Percentiles rank a stretch among this genome's conserved stretches.
These are phyloP conservation scores for Pythium periplocum DNA, from an alignment of 352 stramenopile genomes.

Conservation along the genomic window DNA sequence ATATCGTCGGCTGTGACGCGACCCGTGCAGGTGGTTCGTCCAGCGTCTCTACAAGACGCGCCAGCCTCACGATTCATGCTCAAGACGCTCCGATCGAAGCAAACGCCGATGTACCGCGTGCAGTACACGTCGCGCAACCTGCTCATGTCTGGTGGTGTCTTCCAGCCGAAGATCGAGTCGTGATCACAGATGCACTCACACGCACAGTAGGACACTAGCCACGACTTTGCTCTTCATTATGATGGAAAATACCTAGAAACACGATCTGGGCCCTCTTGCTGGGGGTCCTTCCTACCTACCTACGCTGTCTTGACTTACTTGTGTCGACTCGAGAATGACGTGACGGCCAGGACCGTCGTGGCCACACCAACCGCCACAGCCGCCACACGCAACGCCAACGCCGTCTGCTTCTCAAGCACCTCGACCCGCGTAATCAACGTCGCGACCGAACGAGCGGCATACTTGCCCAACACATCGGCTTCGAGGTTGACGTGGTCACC, in stretches of 20 bases:
- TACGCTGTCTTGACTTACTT: conserved; percentile 5
- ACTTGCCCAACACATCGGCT: conserved; percentile 91
- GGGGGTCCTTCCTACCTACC: no score
- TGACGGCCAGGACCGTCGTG: conserved; percentile 19
- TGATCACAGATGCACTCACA: background rate
- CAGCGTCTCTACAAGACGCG: conserved; percentile 43
- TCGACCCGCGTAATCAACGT: conserved; percentile 55
- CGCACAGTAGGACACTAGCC: no score
- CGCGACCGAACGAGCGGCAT: conserved; percentile 75
- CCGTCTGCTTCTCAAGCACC: conserved; percentile 44
- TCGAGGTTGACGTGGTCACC: conserved; percentile 90
- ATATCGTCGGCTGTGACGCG: conserved; percentile 33
- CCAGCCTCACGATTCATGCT: conserved; percentile 70
- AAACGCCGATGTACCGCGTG: conserved; percentile 78
- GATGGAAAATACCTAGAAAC: conserved; percentile 18
- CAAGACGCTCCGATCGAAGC: conserved; percentile 81
- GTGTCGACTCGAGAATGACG: conserved; percentile 18
- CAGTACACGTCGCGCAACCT: conserved; percentile 82
- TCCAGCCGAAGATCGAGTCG: conserved; percentile 50
- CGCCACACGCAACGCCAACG: conserved; percentile 30
- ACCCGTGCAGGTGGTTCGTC: conserved; percentile 51
- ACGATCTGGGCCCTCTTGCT: background rate
- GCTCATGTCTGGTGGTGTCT: conserved; percentile 67
- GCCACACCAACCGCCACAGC: conserved; percentile 24
- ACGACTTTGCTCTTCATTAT: background rate